Base-by-base conservation (phyloP, 1,139 yeast genomes). In the Candida labiduridarum region DNA sequence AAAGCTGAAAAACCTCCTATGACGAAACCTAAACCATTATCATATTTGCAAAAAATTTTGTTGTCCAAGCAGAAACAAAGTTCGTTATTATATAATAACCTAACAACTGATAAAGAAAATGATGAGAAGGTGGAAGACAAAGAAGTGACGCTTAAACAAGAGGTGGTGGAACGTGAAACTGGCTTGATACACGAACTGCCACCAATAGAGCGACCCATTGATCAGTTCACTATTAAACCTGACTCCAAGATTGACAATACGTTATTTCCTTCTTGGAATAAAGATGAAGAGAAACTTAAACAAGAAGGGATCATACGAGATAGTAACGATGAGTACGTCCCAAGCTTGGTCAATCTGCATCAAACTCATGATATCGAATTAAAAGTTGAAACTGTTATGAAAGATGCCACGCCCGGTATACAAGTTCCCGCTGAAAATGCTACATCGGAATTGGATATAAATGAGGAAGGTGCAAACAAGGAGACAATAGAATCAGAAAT, bases 11-110 rank as follows among this genome's bases (percentile, higher is more conserved):
- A 42, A 36, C 52, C 49, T 18, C 18, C 18, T n/a, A 11, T 14
- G 3, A 19, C 15, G 12, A 35, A 45, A 34, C 52, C 50, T 14
- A 54, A 40, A 47, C 52, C 57, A 18, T 45, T 59, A 40, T 59
- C 78, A 0, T 72, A 72, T 50, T 59, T 72, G 35, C 76, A 72
- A 44, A 56, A 56, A 30, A 54, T 56, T 12, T 40, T 55, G 18
- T 40, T 47, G 18, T 44, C 54, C 1, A 49, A 51, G 38, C 41
- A 49, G 25, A 40, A 49, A 15, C 44, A 29, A 12, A 31, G 35
- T 12, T 44, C 46, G 4, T 19, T 35, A 12, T 10, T 34, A 15
- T 10, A 34, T 2, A 35, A 14, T 22, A 7, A 14, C 12, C 18
- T 5, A 34, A 34, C 14, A 4, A 4, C 7, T 18, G 41, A 14